These are phyloP conservation scores for Eruca vesicaria DNA, from an alignment of 441 rosid species.

Conservation along the genomic window DNA sequence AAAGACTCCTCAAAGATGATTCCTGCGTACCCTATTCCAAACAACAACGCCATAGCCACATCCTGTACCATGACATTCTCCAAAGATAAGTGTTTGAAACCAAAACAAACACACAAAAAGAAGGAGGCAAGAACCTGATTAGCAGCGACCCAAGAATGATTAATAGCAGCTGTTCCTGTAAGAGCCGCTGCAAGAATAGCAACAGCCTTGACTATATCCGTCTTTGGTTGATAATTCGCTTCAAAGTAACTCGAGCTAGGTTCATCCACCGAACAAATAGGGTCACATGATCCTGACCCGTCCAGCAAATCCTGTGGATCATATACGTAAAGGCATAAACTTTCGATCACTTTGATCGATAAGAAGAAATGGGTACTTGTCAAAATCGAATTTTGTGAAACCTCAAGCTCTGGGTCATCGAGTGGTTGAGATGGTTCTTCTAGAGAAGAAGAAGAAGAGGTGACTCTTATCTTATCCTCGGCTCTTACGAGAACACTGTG, in stretches of 20 bases:
- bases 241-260: slow-evolving; percentile 70
- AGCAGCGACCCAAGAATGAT: slow-evolving; percentile 95
- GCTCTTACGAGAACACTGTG: slow-evolving; percentile 58
- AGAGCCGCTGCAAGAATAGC: slow-evolving; percentile 72
- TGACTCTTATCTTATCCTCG: slow-evolving; percentile 64
- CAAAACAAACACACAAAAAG: not conserved
- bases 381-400: slow-evolving; percentile 25
- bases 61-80: slow-evolving; percentile 49
- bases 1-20: slow-evolving; percentile 90
- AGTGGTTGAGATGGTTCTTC: slow-evolving; percentile 38
- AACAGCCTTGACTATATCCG: slow-evolving; percentile 73
- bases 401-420: slow-evolving; percentile 51
- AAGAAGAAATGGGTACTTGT: slow-evolving; percentile 11
- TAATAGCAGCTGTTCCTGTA: slow-evolving; percentile 78
- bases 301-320: slow-evolving; percentile 57
- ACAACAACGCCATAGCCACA: slow-evolving; percentile 89
- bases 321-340: slow-evolving; percentile 3
- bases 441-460: slow-evolving; percentile 42
- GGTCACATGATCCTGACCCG: slow-evolving; percentile 70
- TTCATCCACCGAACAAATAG: slow-evolving; percentile 86
- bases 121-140: slow-evolving; percentile 56
- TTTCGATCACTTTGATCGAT: slow-evolving; percentile 5
- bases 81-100: slow-evolving; percentile 1
- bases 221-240: slow-evolving; percentile 74
- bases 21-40: slow-evolving; percentile 81